phyloP scores from a whole-genome alignment of 1,284 basidiomycete species.

The Sanghuangporus sanghuang region DNA sequence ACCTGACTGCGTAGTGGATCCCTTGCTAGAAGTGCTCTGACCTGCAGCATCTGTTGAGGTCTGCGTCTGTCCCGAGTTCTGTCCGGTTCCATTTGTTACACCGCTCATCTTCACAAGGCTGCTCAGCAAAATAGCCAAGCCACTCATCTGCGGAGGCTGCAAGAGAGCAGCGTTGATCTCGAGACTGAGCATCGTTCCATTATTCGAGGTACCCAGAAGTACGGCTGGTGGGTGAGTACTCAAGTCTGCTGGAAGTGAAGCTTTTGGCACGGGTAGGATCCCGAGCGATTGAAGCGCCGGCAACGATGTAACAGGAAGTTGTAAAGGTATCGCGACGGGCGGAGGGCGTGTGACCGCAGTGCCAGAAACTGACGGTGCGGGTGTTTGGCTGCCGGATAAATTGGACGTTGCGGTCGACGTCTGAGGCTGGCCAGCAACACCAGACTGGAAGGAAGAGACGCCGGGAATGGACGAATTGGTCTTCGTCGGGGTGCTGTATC shows the following conservation, averaged over 20 bases:
- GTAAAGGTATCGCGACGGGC: conserved; percentile 59
- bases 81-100: neutral
- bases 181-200: conserved; percentile 63
- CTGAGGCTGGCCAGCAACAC: conserved; percentile 27
- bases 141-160: conserved; percentile 66
- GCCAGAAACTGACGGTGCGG: conserved; percentile 26
- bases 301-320: conserved; percentile 64
- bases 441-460: conserved; percentile 5
- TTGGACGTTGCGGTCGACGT: conserved; percentile 26
- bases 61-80: neutral
- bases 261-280: conserved; percentile 64
- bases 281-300: conserved; percentile 64
- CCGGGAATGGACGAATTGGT: conserved; percentile 46
- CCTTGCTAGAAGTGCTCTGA: neutral
- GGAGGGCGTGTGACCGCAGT: conserved; percentile 31
- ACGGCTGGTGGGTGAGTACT: conserved; percentile 64
- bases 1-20: neutral
- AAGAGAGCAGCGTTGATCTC: conserved; percentile 71
- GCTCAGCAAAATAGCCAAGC: conserved; percentile 63
- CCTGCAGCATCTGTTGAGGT: neutral
- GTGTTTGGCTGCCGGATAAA: conserved; percentile 25
- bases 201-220: conserved; percentile 58
- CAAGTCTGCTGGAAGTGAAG: conserved; percentile 47
- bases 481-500: conserved; percentile 7
- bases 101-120: conserved; percentile 40